Evolutionary conservation across 441 rosid genomes (phyloP).

Genomic region (Arabidopsis lyrata): DNA sequence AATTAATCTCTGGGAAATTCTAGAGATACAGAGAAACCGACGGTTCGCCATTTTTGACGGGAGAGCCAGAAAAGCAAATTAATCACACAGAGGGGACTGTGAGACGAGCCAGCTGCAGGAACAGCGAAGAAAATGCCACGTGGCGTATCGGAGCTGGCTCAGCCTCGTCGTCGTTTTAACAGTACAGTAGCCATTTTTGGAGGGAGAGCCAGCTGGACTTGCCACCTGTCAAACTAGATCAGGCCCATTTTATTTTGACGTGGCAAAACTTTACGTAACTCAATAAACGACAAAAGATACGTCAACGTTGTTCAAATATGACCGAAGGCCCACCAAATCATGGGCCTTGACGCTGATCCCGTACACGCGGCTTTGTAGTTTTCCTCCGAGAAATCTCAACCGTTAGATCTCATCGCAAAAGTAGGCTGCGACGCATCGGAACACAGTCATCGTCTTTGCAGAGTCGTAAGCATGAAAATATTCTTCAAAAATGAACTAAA

Average conservation of each 20-base stretch:
- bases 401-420: constrained; percentile 10
- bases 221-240: constrained; percentile 11
- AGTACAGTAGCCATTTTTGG: constrained; percentile 26
- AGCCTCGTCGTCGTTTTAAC: constrained; percentile 33
- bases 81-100: constrained; percentile 33
- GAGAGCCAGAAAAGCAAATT: constrained; percentile 28
- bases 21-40: constrained; percentile 33
- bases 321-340: constrained; percentile 24
- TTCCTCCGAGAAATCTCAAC: constrained; percentile 12
- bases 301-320: constrained; percentile 24
- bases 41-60: constrained; percentile 48
- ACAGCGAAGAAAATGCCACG: constrained; percentile 18
- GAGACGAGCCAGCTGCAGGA: constrained; percentile 32
- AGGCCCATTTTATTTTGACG: constrained; percentile 14
- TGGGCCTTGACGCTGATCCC: constrained; percentile 28
- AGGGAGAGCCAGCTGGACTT: constrained; percentile 26
- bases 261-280: constrained; percentile 8
- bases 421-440: constrained; percentile 7
- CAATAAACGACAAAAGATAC: constrained; percentile 6
- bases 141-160: constrained; percentile 27
- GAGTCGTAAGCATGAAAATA: constrained; percentile 27
- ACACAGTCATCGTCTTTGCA: constrained; percentile 8
- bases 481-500: constrained; percentile 6
- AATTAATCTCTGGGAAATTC: constrained; percentile 18
- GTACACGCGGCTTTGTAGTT: constrained; percentile 5